A percentile compares a stretch with the other conserved stretches of the same genome.
These are phyloP conservation scores for Picea sitchensis DNA, from an alignment of 75 land plant species.

Conservation along the genomic window DNA sequence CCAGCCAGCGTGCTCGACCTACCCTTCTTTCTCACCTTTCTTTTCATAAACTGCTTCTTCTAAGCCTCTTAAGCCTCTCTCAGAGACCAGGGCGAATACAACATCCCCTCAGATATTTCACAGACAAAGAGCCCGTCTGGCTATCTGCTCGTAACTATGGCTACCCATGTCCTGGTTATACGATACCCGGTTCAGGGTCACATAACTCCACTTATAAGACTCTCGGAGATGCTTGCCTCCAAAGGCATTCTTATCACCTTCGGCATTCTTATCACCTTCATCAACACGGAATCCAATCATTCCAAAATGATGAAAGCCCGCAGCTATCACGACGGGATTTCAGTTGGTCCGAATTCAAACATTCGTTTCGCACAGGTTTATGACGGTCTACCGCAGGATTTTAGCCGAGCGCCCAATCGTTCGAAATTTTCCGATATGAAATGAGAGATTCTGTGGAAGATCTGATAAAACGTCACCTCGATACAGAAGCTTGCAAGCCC, in stretches of 20 bases:
- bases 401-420: neutral
- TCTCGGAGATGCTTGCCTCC: slow-evolving; percentile 37
- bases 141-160: too few species aligned
- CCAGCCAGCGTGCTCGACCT: too few species aligned
- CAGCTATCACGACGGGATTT: neutral
- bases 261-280: slow-evolving; percentile 59
- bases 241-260: slow-evolving; percentile 31
- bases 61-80: too few species aligned
- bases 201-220: slow-evolving; percentile 38
- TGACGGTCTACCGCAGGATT: slow-evolving; percentile 1
- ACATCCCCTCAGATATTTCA: too few species aligned
- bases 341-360: neutral
- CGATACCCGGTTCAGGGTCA: slow-evolving; percentile 29
- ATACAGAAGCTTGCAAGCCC: neutral
- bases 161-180: slow-evolving; percentile 15
- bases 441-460: neutral
- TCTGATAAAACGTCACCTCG: neutral
- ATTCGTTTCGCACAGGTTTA: neutral
- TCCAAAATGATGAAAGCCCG: neutral
- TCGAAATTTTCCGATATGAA: neutral
- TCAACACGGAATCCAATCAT: slow-evolving; percentile 45
- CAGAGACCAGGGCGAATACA: too few species aligned
- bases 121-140: too few species aligned
- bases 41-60: too few species aligned
- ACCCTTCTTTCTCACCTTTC: too few species aligned